phyloP scores from a whole-genome alignment of 495 filamentous ascomycete genomes.

The Poronia punctata region DNA sequence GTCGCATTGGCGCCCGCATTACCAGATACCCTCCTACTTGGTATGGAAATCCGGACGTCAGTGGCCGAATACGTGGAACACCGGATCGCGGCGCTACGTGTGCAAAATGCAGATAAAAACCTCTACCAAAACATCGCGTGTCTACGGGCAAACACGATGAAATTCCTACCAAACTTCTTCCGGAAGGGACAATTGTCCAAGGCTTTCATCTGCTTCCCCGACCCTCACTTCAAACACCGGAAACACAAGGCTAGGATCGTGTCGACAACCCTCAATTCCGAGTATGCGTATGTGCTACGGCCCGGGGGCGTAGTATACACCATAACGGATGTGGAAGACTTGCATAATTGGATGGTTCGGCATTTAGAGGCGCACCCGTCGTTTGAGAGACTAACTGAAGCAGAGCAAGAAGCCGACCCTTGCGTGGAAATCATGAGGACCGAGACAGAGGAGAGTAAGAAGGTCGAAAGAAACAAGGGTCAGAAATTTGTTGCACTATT shows the following conservation, averaged over 20 bases:
- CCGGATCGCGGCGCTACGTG: constrained; percentile 72
- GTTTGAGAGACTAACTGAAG: constrained; percentile 58
- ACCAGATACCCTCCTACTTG: constrained; percentile 76
- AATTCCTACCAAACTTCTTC: constrained; percentile 97
- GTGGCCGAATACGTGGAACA: constrained; percentile 86
- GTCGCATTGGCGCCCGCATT: constrained; percentile 76
- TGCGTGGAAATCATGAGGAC: constrained; percentile 75
- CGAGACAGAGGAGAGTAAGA: constrained; percentile 96
- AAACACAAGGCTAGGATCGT: constrained; percentile 97
- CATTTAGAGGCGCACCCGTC: constrained; percentile 68
- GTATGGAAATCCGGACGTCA: constrained; percentile 85
- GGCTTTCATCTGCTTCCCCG: constrained; percentile 96
- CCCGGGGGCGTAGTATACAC: constrained; percentile 87
- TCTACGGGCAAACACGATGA: constrained; percentile 92
- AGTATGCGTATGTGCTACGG: constrained; percentile 83
- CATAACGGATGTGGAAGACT: constrained; percentile 93
- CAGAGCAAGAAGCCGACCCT: constrained; percentile 63
- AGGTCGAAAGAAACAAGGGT: constrained; percentile 85
- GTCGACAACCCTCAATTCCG: constrained; percentile 75
- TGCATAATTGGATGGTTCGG: constrained; percentile 85
- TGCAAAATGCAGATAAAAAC: constrained; percentile 50
- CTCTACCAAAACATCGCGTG: constrained; percentile 81
- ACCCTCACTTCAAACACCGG: constrained; percentile 94
- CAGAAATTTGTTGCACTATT: constrained; percentile 84
- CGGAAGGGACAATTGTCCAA: constrained; percentile 65